Evolutionary conservation across 2,329 filamentous ascomycete species (phyloP), one percentile per base, ranked within the genome.

Genomic region (Xylariales sp.): DNA sequence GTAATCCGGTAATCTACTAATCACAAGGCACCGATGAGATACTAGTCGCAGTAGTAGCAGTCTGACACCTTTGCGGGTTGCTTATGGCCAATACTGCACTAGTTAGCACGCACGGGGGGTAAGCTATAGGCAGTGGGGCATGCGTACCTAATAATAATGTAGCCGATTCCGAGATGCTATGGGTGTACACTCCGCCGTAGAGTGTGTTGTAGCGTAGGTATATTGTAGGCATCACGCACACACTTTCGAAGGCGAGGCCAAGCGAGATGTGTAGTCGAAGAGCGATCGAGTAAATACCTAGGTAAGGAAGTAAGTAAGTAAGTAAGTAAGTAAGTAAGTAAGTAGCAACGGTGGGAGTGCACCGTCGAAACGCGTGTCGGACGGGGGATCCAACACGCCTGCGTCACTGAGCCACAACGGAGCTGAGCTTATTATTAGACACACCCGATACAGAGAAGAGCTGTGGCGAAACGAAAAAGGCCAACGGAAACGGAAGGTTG

Each of bases 381-480:
- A 50, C 12, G 48, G 5, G 23, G 14, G 48, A 10, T 2, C 3
- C 23, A 10, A 28, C 48, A 28, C 48, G 12, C 39, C 39, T 41
- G 39, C 39, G 5, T 41, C 39, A 50, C 23, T 5, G 14, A 16
- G 23, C 23, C 48, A 23, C n/a, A n/a, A n/a, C 48, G 4, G 6
- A 52, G 48, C 57, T 60, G 46, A 32, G 52, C 7, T 52, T 57
- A 57, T 57, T 57, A 57, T 57, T 57, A 57, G 45, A 8, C 23
- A 59, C 7, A 36, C 41, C 16, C 16, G 48, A 12, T 43, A 57
- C 28, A 18, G 2, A 46, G 7, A 14, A 18, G 2, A 46, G 7
- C 39, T 57, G 28, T 34, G 23, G 39, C 39, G 23, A 30, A 23
- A 30, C 12, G 50, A 5, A 30, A 30, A 30, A 41, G 50, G 14